A percentile compares a stretch with the other conserved stretches of the same genome.
phyloP scores from a whole-genome alignment of 805 yeast species.

The Candida cerambycidarum region DNA sequence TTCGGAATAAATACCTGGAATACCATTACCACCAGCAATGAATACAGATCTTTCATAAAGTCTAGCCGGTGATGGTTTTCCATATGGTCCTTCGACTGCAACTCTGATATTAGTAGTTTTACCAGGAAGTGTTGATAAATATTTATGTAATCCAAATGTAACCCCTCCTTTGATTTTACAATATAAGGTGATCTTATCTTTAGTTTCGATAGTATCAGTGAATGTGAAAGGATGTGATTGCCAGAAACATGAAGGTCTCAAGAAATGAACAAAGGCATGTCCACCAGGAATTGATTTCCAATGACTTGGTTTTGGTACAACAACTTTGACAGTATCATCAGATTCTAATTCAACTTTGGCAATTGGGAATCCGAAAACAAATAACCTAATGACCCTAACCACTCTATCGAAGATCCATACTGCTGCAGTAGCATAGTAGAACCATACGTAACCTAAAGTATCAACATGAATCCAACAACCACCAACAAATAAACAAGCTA shows the following conservation, averaged over 20 bases:
- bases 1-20: slow-evolving; percentile 55
- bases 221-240: slow-evolving; percentile 46
- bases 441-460: slow-evolving; percentile 30
- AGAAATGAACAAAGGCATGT: slow-evolving; percentile 40
- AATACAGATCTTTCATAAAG: slow-evolving; percentile 55
- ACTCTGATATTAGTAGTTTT: slow-evolving; percentile 28
- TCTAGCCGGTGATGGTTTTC: slow-evolving; percentile 48
- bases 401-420: slow-evolving; percentile 39
- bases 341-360: slow-evolving; percentile 30
- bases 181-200: slow-evolving; percentile 26
- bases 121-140: slow-evolving; percentile 28
- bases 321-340: slow-evolving; percentile 38
- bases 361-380: slow-evolving; percentile 34
- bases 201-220: slow-evolving; percentile 23
- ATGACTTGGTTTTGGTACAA: slow-evolving; percentile 33
- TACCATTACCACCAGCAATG: slow-evolving; percentile 74
- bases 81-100: slow-evolving; percentile 69
- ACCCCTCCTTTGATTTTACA: slow-evolving; percentile 39
- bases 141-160: slow-evolving; percentile 30
- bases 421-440: slow-evolving; percentile 32
- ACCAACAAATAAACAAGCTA: slow-evolving; percentile 41
- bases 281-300: slow-evolving; percentile 43
- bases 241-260: slow-evolving; percentile 36
- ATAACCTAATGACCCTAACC: slow-evolving; percentile 27
- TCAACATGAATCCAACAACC: slow-evolving; percentile 47